A percentile compares a stretch with the other conserved stretches of the same genome.
Conservation (phyloP, 257 asterid genomes). For the Jacaranda copaia region DNA sequence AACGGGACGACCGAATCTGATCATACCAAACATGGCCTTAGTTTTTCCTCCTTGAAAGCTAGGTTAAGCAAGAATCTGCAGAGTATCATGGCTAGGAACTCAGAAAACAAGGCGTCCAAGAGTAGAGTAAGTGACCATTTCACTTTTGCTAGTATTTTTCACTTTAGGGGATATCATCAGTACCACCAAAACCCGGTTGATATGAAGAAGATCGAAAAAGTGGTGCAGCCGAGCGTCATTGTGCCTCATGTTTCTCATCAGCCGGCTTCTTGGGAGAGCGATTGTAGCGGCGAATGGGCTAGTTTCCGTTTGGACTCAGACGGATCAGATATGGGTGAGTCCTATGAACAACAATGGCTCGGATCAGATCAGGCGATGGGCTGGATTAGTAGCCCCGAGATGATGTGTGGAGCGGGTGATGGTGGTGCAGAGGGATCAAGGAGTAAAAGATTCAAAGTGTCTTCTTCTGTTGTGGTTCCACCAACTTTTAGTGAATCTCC, state of each 20-base stretch:
- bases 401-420: conserved; percentile 37
- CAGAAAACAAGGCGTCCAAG: conserved; percentile 65
- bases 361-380: conserved; percentile 55
- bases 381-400: conserved; percentile 80
- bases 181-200: conserved; percentile 53
- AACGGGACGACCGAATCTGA: conserved; percentile 41
- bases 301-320: conserved; percentile 61
- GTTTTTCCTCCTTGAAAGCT: conserved; percentile 80
- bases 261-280: conserved; percentile 59
- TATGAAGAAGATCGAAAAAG: conserved; percentile 63
- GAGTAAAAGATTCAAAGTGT: conserved; percentile 85
- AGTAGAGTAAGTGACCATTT: conserved; percentile 85
- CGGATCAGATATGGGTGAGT: conserved; percentile 61
- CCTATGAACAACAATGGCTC: conserved; percentile 43
- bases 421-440: conserved; percentile 51
- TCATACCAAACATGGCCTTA: conserved; percentile 50
- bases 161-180: conserved; percentile 57
- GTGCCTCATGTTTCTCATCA: conserved; percentile 63
- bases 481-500: conserved; percentile 69
- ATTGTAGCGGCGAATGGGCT: conserved; percentile 64
- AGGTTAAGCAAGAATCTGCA: conserved; percentile 84
- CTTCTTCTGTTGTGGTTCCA: conserved; percentile 81
- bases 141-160: conserved; percentile 87
- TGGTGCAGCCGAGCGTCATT: conserved; percentile 81
- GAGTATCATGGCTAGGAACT: conserved; percentile 72